These are phyloP conservation scores for Rostrohypoxylon terebratum DNA, from an alignment of 495 filamentous ascomycete species.

Conservation along the genomic window DNA sequence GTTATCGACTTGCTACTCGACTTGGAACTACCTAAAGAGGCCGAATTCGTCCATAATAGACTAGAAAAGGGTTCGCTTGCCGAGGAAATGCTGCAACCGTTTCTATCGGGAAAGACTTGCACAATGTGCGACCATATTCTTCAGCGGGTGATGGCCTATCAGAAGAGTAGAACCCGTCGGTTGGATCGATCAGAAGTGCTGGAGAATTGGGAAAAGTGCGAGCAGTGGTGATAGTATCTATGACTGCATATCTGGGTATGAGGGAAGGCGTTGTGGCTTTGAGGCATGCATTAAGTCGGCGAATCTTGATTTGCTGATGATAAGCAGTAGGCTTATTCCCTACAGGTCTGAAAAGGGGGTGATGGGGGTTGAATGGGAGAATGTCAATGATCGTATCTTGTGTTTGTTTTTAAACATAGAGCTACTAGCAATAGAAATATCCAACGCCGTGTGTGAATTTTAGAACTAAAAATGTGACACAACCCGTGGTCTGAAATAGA, in stretches of 20 bases:
- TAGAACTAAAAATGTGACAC: constrained; percentile 1
- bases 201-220: neutral
- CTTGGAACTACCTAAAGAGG: constrained; percentile 15
- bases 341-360: neutral
- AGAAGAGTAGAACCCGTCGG: neutral
- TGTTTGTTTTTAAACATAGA: neutral
- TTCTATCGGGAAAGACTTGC: neutral
- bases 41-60: constrained; percentile 1
- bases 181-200: neutral
- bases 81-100: neutral
- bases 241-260: neutral
- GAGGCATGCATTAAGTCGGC: neutral
- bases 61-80: neutral
- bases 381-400: neutral
- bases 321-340: neutral
- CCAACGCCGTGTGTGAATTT: neutral
- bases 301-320: neutral
- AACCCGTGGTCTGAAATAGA: neutral
- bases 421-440: neutral
- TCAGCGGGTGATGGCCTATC: neutral
- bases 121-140: neutral
- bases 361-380: neutral
- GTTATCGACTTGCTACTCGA: constrained; percentile 19
- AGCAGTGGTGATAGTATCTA: neutral
- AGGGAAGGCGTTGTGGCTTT: neutral